Evolutionary conservation across 768 basidiomycete species (phyloP).

Genomic region (Lentinula guzmanii): DNA sequence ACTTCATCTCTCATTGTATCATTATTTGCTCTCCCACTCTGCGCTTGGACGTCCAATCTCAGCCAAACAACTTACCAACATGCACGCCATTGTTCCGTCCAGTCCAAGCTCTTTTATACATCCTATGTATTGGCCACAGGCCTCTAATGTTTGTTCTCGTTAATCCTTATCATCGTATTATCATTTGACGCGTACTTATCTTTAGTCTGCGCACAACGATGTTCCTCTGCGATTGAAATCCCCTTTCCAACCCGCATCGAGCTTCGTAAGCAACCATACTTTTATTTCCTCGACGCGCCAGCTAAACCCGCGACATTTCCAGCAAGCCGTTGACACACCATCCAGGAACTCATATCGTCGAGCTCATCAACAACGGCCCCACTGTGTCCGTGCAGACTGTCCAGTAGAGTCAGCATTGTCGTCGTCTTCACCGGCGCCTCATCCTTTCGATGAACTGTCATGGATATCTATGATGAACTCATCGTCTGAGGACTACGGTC

Average conservation of each 20-base stretch:
- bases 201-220: slow-evolving; percentile 1
- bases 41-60: slow-evolving; percentile 16
- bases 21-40: neutral
- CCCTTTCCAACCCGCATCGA: slow-evolving; percentile 16
- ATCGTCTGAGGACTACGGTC: slow-evolving; percentile 32
- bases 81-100: slow-evolving; percentile 12
- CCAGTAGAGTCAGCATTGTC: slow-evolving; percentile 25
- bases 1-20: slow-evolving; percentile 2
- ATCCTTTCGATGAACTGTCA: slow-evolving; percentile 55
- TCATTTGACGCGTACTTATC: neutral
- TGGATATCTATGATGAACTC: slow-evolving; percentile 60
- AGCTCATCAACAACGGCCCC: slow-evolving; percentile 35
- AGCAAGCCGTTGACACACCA: slow-evolving; percentile 16
- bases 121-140: slow-evolving; percentile 20
- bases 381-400: slow-evolving; percentile 34
- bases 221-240: slow-evolving; percentile 15
- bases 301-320: neutral
- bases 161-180: neutral
- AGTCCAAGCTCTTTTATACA: slow-evolving; percentile 21
- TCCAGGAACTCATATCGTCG: slow-evolving; percentile 28
- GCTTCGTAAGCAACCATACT: slow-evolving; percentile 6
- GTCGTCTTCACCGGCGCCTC: slow-evolving; percentile 8
- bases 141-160: slow-evolving; percentile 16
- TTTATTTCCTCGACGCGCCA: neutral
- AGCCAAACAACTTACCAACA: slow-evolving; percentile 2